These are phyloP conservation scores for Tetradesmus obliquus DNA, from an alignment of 139 green algal species.

Conservation along the genomic window DNA sequence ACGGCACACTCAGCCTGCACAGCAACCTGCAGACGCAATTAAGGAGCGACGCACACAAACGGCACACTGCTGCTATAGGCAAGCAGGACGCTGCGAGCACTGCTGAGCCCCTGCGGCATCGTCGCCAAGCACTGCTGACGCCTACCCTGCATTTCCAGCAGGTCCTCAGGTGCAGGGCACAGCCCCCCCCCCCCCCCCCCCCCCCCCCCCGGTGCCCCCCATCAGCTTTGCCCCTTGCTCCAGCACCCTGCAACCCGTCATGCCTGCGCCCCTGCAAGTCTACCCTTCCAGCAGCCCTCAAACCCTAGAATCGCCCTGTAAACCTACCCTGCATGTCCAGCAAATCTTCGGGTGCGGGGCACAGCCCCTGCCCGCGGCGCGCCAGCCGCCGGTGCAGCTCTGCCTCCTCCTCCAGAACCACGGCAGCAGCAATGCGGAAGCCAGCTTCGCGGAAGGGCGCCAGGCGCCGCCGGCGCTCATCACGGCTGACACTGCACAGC, in stretches of 20 bases:
- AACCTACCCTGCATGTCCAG: slow-evolving; percentile 13
- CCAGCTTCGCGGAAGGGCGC: slow-evolving; percentile 43
- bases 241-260: too few species aligned
- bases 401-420: neutral
- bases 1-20: too few species aligned
- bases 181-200: too few species aligned
- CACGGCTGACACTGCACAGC: slow-evolving; percentile 25
- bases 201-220: too few species aligned
- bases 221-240: too few species aligned
- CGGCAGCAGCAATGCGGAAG: slow-evolving; percentile 41
- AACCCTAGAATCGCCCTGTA: too few species aligned
- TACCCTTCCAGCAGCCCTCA: too few species aligned
- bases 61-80: too few species aligned
- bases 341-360: neutral
- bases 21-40: too few species aligned
- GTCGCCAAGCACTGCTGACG: neutral
- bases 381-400: neutral
- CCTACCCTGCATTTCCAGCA: neutral
- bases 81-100: neutral
- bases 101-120: neutral
- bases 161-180: neutral
- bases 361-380: neutral
- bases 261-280: too few species aligned
- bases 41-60: neutral
- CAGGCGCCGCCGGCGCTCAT: neutral